Base-by-base conservation (phyloP, 75 land plant species). In the Cryptomeria japonica region DNA sequence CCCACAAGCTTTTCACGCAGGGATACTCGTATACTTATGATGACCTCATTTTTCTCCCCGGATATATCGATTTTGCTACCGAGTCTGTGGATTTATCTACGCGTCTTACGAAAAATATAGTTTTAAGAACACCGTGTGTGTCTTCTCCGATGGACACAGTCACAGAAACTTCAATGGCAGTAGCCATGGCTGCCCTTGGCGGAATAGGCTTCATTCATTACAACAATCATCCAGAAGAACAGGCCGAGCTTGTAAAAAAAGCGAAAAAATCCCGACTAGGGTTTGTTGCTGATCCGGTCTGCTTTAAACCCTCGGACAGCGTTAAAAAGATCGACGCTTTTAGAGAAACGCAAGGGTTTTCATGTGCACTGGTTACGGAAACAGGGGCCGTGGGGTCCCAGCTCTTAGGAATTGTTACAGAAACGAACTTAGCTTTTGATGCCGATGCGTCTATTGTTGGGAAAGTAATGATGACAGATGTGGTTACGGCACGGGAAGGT, bases 121-220 rank as follows among this genome's bases (percentile, higher is more conserved):
- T 47, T 28, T 92, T 98, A 89, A 73, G 94, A 32, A 90, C 92
- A 84, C 99, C 99, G 37, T 93, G 94, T 86, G 94, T 98, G 56
- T 90, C 99, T 12, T 98, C 99, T 32, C 99, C 99, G 56, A 98
- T 98, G 99, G 99, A 98, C 91, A 98, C 99, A 39, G 99, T 98
- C 87, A 93, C 99, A 82, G 99, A 97, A 88, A 86, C 95, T 49
- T 85, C 94, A 86, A 98, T 98, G 99, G 99, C 99, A 31, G 93
- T 91, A 16, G 94, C 99, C 86, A 96, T 98, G 97, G 99, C 99
- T 5, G 32, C 94, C 13, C 88, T 95, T 7, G 99, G 99, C 13
- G 99, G 96, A 36, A 93, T 95, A 42, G 97, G 96, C 36, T 91
- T 98, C 86, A 86, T 98, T 88, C 99, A 98, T 86, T 94, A 92